phyloP scores from a whole-genome alignment of 176 grass and related monocot species.

The Tuctoria greenei region DNA sequence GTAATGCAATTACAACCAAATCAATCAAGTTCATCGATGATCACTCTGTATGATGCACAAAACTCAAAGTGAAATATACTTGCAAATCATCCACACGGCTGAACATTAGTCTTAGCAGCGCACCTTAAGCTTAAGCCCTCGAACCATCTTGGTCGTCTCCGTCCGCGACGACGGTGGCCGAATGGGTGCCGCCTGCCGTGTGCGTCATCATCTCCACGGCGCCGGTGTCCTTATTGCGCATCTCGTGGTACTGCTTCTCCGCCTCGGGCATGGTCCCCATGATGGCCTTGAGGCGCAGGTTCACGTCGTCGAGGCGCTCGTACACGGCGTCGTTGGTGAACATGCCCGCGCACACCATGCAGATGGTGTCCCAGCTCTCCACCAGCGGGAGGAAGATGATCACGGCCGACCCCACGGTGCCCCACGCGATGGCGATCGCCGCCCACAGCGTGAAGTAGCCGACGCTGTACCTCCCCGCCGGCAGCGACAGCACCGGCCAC shows the following conservation, averaged over 20 bases:
- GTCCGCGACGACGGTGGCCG: not conserved
- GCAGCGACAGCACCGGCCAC: slow-evolving; percentile 67
- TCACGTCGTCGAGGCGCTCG: slow-evolving; percentile 53
- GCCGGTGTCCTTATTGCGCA: not conserved
- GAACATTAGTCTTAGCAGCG: not conserved
- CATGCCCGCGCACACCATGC: slow-evolving; percentile 49
- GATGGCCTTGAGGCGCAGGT: slow-evolving; percentile 43
- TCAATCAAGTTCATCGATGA: not conserved
- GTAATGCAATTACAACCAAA: not conserved
- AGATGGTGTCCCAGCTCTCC: slow-evolving; percentile 68
- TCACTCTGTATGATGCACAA: not conserved
- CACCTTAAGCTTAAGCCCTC: not conserved
- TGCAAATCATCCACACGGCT: no score
- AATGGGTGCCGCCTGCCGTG: not conserved
- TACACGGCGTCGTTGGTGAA: slow-evolving; percentile 64
- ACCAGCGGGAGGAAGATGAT: slow-evolving; percentile 65
- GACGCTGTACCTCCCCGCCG: slow-evolving; percentile 64
- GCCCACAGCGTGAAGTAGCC: slow-evolving; percentile 83
- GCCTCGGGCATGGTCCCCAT: slow-evolving; percentile 57
- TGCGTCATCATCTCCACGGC: slow-evolving; percentile 10
- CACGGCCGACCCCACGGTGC: slow-evolving; percentile 49
- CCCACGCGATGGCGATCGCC: slow-evolving; percentile 61
- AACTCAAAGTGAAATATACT: no score
- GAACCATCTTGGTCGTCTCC: not conserved
- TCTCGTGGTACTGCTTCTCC: slow-evolving; percentile 34